Percentiles rank a stretch among this genome's conserved stretches.
Conservation (phyloP, 1,284 basidiomycete genomes). For the Fomitopsis palustris region DNA sequence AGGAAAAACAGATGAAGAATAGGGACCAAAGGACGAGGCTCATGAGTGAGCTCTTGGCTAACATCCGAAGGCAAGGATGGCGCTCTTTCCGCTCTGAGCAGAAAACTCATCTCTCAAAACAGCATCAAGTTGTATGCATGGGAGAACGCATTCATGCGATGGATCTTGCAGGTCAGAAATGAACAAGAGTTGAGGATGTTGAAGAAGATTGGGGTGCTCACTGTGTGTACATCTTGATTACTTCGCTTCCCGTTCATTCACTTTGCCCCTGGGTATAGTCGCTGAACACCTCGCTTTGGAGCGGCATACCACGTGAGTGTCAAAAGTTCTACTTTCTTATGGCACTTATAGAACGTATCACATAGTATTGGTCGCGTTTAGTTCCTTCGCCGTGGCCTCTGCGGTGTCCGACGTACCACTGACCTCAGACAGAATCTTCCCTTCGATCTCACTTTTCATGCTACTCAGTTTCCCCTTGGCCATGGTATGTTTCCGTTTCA, state of each 20-base stretch:
- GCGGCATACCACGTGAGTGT: constrained; percentile 53
- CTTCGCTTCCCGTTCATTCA: not conserved
- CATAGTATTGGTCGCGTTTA: constrained; percentile 80
- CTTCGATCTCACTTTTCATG: constrained; percentile 91
- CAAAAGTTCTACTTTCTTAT: constrained; percentile 5
- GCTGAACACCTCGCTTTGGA: constrained; percentile 60
- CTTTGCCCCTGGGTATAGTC: constrained; percentile 44
- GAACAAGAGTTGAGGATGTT: constrained; percentile 83
- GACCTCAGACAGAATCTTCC: constrained; percentile 92
- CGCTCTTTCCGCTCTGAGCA: not conserved
- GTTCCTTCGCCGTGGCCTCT: constrained; percentile 83
- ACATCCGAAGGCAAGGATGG: constrained; percentile 78
- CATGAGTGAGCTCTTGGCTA: constrained; percentile 83
- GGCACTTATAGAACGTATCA: constrained; percentile 20
- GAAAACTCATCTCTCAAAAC: not conserved
- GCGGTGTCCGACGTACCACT: constrained; percentile 66
- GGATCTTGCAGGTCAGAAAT: constrained; percentile 78
- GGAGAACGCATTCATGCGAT: constrained; percentile 85
- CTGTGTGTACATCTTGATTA: constrained; percentile 36
- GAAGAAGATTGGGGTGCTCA: constrained; percentile 74
- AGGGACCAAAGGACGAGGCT: constrained; percentile 72
- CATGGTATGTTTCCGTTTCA: constrained; percentile 47
- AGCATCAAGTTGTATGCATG: constrained; percentile 82
- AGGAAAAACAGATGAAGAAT: constrained; percentile 90
- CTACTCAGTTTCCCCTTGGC: constrained; percentile 86